A percentile compares a stretch with the other conserved stretches of the same genome.
phyloP scores from a whole-genome alignment of 2,329 filamentous ascomycete genomes.

The Paecilomyces dactylethromorphus region DNA sequence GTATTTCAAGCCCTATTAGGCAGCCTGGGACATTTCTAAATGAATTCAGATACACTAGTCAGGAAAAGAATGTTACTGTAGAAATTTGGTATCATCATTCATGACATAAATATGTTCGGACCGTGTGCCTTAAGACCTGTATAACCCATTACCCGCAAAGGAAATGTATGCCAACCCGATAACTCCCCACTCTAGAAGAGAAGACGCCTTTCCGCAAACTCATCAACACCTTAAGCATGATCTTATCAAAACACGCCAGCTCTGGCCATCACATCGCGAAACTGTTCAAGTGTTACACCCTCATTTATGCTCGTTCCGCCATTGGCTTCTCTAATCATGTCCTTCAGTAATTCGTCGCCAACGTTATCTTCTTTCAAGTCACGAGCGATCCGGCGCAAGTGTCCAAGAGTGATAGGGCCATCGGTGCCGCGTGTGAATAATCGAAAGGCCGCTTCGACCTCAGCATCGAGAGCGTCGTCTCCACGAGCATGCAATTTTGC shows the following conservation, averaged over 20 bases:
- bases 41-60: no score
- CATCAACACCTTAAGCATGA: neutral
- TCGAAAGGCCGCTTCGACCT: conserved; percentile 74
- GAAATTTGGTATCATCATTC: neutral
- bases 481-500: conserved; percentile 64
- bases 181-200: neutral
- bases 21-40: no score
- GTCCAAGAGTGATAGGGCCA: conserved; percentile 68
- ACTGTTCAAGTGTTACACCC: conserved; percentile 72
- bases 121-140: neutral
- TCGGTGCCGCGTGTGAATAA: conserved; percentile 60
- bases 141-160: neutral
- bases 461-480: conserved; percentile 52
- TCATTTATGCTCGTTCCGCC: conserved; percentile 64
- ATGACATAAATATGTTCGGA: neutral
- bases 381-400: conserved; percentile 71
- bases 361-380: conserved; percentile 73
- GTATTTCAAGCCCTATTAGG: no score
- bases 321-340: conserved; percentile 95
- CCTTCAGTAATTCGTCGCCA: conserved; percentile 72
- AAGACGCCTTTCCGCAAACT: neutral
- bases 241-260: conserved; percentile 71
- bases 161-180: neutral
- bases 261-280: conserved; percentile 76
- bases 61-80: neutral